Evolutionary conservation across 345 rosid genomes (phyloP).

Genomic region (Populus simonii): DNA sequence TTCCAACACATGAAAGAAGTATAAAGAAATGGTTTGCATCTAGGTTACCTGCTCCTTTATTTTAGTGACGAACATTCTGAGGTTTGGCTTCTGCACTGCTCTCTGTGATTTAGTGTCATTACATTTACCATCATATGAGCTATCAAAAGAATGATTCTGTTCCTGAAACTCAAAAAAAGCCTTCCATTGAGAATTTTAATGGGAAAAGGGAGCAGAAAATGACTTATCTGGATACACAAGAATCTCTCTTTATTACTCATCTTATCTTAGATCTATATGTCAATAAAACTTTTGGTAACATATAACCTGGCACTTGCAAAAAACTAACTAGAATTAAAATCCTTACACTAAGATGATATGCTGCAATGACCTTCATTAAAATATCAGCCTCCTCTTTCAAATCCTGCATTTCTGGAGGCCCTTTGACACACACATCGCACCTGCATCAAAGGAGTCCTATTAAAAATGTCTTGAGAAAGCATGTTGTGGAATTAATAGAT

Average conservation of each 20-base stretch:
- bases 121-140: conserved; percentile 40
- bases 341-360: conserved; percentile 43
- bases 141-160: conserved; percentile 23
- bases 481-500: not conserved
- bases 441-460: conserved; percentile 32
- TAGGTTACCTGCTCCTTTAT: conserved; percentile 65
- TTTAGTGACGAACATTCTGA: conserved; percentile 50
- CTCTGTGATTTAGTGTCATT: conserved; percentile 25
- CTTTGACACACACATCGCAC: conserved; percentile 74
- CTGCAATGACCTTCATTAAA: conserved; percentile 63
- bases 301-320: not conserved
- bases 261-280: not conserved
- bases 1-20: not conserved
- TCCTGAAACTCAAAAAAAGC: conserved; percentile 24
- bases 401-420: conserved; percentile 64
- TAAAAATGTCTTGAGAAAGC: not conserved
- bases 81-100: conserved; percentile 48
- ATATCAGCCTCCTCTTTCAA: conserved; percentile 64
- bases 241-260: not conserved
- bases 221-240: not conserved
- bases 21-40: not conserved
- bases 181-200: not conserved
- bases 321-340: not conserved
- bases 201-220: not conserved
- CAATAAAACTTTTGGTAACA: not conserved